Evolutionary conservation across 192 early-diverging fungal genomes (phyloP).

Genomic region (Coemansia asiatica): DNA sequence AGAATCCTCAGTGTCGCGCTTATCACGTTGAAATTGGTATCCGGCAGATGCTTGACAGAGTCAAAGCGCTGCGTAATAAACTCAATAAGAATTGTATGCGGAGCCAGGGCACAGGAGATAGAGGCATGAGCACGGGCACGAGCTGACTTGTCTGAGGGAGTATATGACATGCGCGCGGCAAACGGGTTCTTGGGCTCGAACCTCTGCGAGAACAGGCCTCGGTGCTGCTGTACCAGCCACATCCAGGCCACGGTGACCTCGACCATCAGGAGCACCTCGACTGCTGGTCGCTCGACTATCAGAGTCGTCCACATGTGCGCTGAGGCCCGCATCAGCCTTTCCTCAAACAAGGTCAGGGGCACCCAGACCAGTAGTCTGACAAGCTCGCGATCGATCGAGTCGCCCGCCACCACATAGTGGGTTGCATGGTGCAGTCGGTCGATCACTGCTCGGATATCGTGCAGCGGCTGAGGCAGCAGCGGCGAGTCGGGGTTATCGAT

Average conservation of each 20-base stretch:
- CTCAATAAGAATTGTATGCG: constrained; percentile 83
- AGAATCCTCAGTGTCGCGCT: constrained; percentile 78
- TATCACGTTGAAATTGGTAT: constrained; percentile 68
- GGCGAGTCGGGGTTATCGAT: constrained; percentile 16
- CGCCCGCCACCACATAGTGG: constrained; percentile 23
- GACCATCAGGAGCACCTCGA: constrained; percentile 77
- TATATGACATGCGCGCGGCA: constrained; percentile 87
- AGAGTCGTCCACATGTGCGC: constrained; percentile 89
- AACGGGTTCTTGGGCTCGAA: constrained; percentile 71
- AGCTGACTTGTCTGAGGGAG: constrained; percentile 80
- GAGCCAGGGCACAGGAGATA: constrained; percentile 63
- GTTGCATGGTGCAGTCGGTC: constrained; percentile 34
- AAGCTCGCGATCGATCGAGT: constrained; percentile 56
- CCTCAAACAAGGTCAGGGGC: constrained; percentile 77
- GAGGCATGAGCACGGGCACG: constrained; percentile 61
- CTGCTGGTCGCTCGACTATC: constrained; percentile 70
- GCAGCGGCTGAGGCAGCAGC: constrained; percentile 9
- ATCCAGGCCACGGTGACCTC: constrained; percentile 86
- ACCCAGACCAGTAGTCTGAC: constrained; percentile 83
- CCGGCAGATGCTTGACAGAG: constrained; percentile 68
- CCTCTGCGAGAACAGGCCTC: constrained; percentile 76
- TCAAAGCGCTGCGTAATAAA: constrained; percentile 86
- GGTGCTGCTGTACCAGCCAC: constrained; percentile 70
- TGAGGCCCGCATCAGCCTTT: constrained; percentile 77
- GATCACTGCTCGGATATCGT: constrained; percentile 19